Evolutionary conservation across 208 protist genomes (phyloP), one percentile per base, ranked within the genome.

Genomic region (Strigomonas culicis): DNA sequence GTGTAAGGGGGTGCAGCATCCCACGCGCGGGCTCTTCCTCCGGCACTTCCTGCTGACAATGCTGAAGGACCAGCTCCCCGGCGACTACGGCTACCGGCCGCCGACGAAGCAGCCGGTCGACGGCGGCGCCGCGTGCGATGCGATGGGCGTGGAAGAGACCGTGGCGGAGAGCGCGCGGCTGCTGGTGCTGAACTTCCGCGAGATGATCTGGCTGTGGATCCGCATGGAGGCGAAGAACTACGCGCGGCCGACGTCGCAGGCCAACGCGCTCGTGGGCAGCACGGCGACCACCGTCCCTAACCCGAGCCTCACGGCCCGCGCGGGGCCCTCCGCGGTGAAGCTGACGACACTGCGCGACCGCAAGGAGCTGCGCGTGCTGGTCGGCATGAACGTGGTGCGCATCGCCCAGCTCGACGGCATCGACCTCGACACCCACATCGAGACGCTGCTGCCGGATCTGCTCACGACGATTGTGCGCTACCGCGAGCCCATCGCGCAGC

Each of bases 191-290:
- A 99, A 99, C 80, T 98, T 99, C 64, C 86, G 80, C n/a, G 98
- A 99, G 79, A 99, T 99, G 96, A 99, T 97, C 70, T 98, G 98
- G 88, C 82, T 99, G 15, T 99, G 98, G 98, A 98, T 99, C 17
- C 88, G 98, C 39, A 98, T 99, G 91, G 96, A 99, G 82, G 86
- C 97, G 47, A 93, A 97, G 73, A 60, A 74, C 50, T 80, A 82
- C 65, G 52, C 47, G 11, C 32, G 57, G 15, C n/a, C 28, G n/a
- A 74, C 70, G 25, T 58, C 46, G 34, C 28, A 34, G 34, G 2
- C 32, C 2, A 65, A 74, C 60, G 58, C 59, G 19, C 70, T 69
- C 53, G 67, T 61, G 30, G 63, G 68, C 25, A 72, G 69, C 62
- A 65, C 68, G 19, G 55, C 66, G 30, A 72, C 59, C 62, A 21